Evolutionary conservation across 2,329 filamentous ascomycete species (phyloP), one percentile per base, ranked within the genome.

Genomic region (Xylariaceae sp.): DNA sequence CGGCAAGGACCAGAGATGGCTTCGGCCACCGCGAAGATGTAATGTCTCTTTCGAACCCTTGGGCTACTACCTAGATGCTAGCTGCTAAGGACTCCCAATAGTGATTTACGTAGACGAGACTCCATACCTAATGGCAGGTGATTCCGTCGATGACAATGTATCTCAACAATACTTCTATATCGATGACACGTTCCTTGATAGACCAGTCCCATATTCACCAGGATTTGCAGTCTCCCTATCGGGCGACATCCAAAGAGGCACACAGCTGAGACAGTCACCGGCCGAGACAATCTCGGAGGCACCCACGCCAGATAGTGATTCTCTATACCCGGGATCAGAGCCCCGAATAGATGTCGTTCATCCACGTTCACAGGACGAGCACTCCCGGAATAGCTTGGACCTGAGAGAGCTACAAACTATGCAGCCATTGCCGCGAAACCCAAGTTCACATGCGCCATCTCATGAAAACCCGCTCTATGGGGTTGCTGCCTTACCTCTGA

Each of bases 41-140:
- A 65, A 63, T 51, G 45, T 39, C 30, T 29, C 30, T 39, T 27
- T 29, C 30, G 19, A 41, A 41, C 34, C 42, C 39, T 11, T 27
- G n/a, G 4, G 7, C 41, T 39, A 32, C 8, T 31, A 37, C n/a
- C 2, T 12, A 19, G 42, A 56, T 8, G 2, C 19, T 2, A 32
- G 8, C 32, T 45, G 43, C 59, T 59, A 56, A 58, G 51, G 35
- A 60, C 30, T 7, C n/a, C 19, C n/a, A 27, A 43, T 47, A 70
- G 68, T 70, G 44, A 64, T 64, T 9, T 70, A 67, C 40, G 55
- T 70, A 43, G 67, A 70, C 31, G 67, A 68, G 59, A 68, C 67
- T 26, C 61, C 55, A 19, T 60, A 56, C 52, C 39, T 69, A 3
- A 54, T 59, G 6, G 56, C 54, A 35, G 66, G 65, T 7, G 60